phyloP scores from a whole-genome alignment of 768 basidiomycete species.

The Tubosaeta brunneosetosa region DNA sequence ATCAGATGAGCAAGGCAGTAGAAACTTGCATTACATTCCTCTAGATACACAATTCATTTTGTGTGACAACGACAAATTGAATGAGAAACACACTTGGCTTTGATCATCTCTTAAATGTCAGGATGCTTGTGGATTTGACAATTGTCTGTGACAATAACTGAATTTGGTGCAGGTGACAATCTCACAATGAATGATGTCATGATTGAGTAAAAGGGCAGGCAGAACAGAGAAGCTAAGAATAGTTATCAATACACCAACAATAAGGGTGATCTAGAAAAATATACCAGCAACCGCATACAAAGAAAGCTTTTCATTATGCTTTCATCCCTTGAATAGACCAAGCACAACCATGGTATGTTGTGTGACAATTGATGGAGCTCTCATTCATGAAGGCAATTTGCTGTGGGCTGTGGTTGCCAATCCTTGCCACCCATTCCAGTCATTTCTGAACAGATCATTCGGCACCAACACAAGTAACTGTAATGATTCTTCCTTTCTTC shows the following conservation, averaged over 20 bases:
- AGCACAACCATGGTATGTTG: background rate
- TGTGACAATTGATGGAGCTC: background rate
- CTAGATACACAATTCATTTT: background rate
- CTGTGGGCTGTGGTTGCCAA: background rate
- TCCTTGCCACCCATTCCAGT: background rate
- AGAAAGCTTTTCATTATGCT: conserved; percentile 3
- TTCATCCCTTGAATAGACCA: conserved; percentile 1
- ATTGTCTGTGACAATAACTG: conserved; percentile 5
- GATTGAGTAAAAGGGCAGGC: background rate
- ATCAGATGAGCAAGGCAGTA: background rate
- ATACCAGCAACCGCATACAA: background rate
- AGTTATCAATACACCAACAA: background rate
- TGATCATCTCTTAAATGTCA: background rate
- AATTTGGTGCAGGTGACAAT: background rate
- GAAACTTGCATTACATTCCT: background rate
- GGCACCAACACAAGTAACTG: background rate
- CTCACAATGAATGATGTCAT: conserved; percentile 1
- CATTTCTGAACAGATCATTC: background rate
- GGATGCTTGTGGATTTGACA: conserved; percentile 5
- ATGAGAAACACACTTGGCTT: background rate
- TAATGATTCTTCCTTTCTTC: too few relatives aligned
- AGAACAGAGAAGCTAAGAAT: conserved; percentile 4
- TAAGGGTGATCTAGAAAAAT: background rate
- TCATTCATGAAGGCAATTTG: background rate
- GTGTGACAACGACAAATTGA: background rate